Evolutionary conservation across 805 yeast genomes (phyloP), one percentile per base, ranked within the genome.

Genomic region (Ogataea allantospora): DNA sequence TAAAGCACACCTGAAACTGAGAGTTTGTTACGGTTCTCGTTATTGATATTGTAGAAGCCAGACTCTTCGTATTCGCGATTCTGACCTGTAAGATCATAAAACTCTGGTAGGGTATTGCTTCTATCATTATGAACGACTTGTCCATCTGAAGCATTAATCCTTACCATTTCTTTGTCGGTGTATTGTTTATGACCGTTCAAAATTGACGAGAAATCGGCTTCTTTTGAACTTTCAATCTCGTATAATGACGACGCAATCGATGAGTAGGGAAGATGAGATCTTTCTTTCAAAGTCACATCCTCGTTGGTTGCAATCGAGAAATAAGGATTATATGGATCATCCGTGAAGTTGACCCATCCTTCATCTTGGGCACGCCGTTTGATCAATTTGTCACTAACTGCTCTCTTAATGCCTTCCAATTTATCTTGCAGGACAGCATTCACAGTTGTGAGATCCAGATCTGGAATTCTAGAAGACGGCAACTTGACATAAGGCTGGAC

Each of bases 391-490:
- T 87, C 95, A 46, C 80, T 77, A 33, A 93, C 96, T n/a, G 87
- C 95, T 39, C 80, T 75, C 45, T 80, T 80, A 44, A 89, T 81
- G 6, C 86, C 82, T 39, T 73, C 80, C 44, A 87, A 83, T 62
- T 88, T 87, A 46, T 81, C 89, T 32, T 76, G 70, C 33, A 85
- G 64, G 15, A 88, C 79, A 30, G 78, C 73, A 38, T 84, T 85
- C 8, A 88, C 89, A 5, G 95, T 86, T 16, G 84, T 81, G 43
- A 91, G 68, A 31, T 88, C 95, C 73, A 89, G 73, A 61, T 91
- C 97, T 11, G 98, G 97, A 46, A 91, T 85, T 62, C 88, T 86
- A 2, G 96, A 84, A 25, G 93, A 83, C 3, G 96, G 95, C 26
- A 88, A 61, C 52, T 84, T 82, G 50, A 88, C 95, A 65, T 88